Evolutionary conservation across 2,329 filamentous ascomycete genomes (phyloP).

Genomic region (Aureobasidium sp.): DNA sequence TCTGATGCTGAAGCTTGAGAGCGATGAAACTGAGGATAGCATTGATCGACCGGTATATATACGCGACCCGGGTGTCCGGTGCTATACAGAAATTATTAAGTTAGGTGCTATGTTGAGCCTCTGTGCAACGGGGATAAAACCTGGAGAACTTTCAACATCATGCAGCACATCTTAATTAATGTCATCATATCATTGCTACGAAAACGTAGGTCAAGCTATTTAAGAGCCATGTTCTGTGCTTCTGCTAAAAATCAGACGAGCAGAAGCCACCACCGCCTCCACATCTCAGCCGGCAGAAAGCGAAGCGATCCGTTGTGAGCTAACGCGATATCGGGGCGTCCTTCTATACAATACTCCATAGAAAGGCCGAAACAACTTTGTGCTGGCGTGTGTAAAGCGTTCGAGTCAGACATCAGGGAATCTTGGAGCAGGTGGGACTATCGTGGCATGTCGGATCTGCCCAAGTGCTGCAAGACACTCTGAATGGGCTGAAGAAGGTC

Average conservation of each 20-base stretch:
- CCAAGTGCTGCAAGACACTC: no score
- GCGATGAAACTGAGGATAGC: neutral
- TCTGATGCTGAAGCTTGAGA: neutral
- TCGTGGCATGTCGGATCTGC: neutral
- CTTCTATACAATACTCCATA: neutral
- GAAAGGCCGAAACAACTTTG: neutral
- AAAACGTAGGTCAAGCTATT: neutral
- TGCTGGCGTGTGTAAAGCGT: neutral
- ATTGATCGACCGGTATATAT: neutral
- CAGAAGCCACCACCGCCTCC: neutral
- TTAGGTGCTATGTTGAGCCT: neutral
- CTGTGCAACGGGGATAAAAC: neutral
- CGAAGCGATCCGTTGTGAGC: neutral
- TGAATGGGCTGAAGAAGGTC: neutral
- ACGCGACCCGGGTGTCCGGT: neutral
- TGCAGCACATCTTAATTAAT: neutral
- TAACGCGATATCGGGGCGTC: neutral
- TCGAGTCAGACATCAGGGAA: neutral
- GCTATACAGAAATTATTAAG: neutral
- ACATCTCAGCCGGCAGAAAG: neutral
- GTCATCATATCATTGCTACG: neutral
- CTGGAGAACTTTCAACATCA: neutral
- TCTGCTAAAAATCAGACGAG: neutral
- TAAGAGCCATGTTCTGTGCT: neutral
- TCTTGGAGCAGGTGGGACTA: neutral